Percentiles rank a stretch among this genome's conserved stretches.
Conservation (phyloP, 2,329 filamentous ascomycete genomes). For the Metarhizium robertsii region DNA sequence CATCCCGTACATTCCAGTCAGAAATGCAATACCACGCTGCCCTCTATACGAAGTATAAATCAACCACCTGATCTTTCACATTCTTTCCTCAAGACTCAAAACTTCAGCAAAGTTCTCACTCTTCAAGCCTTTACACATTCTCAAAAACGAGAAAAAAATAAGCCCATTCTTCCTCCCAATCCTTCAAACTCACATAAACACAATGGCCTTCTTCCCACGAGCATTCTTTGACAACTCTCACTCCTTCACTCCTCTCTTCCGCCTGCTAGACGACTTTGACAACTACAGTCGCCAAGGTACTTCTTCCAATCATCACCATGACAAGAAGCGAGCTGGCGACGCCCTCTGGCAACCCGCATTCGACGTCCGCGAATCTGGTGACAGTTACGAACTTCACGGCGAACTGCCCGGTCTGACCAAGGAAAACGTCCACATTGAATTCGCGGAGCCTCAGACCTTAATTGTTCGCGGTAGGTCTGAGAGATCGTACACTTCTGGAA, state of each 20-base stretch:
- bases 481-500: constrained; percentile 41
- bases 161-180: no score
- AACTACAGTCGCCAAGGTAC: constrained; percentile 39
- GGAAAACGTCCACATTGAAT: constrained; percentile 64
- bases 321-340: constrained; percentile 17
- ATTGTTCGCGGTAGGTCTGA: constrained; percentile 59
- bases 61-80: no score
- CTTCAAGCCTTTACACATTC: no score
- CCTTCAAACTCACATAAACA: no score
- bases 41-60: no score
- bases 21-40: no score
- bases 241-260: constrained; percentile 46
- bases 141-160: no score
- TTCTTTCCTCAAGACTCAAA: no score
- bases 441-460: constrained; percentile 61
- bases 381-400: constrained; percentile 62
- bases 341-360: constrained; percentile 57
- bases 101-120: no score
- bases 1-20: no score
- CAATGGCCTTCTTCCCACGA: constrained; percentile 52
- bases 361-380: constrained; percentile 58
- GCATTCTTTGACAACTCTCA: constrained; percentile 37
- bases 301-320: constrained; percentile 18
- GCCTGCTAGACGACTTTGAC: constrained; percentile 34
- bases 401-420: constrained; percentile 66